These are phyloP conservation scores for Trichoderma arundinaceum DNA, from an alignment of 2,329 filamentous ascomycete species.

Conservation along the genomic window DNA sequence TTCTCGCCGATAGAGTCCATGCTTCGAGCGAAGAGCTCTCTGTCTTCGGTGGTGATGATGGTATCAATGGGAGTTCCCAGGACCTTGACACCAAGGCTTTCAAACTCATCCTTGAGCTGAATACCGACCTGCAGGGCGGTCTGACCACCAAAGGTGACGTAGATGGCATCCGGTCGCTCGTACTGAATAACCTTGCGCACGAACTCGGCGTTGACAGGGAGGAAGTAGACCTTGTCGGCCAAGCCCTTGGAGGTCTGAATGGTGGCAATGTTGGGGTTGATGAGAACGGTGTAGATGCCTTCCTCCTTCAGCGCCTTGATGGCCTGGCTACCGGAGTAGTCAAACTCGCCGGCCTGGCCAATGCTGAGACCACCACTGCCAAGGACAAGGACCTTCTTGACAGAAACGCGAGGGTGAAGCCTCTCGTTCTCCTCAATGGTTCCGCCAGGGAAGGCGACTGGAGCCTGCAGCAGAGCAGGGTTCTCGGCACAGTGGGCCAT, in stretches of 20 bases:
- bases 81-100: constrained; percentile 88
- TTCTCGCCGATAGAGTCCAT: constrained; percentile 99
- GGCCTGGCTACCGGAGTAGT: constrained; percentile 97
- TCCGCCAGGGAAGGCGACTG: constrained; percentile 88
- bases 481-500: constrained; percentile 75
- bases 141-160: constrained; percentile 96
- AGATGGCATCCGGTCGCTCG: constrained; percentile 94
- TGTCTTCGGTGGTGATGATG: constrained; percentile 97
- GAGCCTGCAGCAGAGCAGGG: constrained; percentile 67
- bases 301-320: constrained; percentile 99
- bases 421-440: constrained; percentile 78
- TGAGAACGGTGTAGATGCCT: constrained; percentile 95
- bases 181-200: constrained; percentile 97
- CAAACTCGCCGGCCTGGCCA: constrained; percentile 97
- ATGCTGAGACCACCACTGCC: constrained; percentile 96
- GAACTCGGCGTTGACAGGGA: constrained; percentile 95
- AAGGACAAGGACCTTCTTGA: constrained; percentile 93
- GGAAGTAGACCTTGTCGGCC: constrained; percentile 98
- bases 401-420: constrained; percentile 76
- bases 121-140: constrained; percentile 97
- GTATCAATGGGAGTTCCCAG: constrained; percentile 96
- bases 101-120: constrained; percentile 96
- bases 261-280: constrained; percentile 99
- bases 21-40: constrained; percentile 94
- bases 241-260: constrained; percentile 98